Conservation (phyloP, 2,329 filamentous ascomycete genomes). For the Phialophora chinensis region DNA sequence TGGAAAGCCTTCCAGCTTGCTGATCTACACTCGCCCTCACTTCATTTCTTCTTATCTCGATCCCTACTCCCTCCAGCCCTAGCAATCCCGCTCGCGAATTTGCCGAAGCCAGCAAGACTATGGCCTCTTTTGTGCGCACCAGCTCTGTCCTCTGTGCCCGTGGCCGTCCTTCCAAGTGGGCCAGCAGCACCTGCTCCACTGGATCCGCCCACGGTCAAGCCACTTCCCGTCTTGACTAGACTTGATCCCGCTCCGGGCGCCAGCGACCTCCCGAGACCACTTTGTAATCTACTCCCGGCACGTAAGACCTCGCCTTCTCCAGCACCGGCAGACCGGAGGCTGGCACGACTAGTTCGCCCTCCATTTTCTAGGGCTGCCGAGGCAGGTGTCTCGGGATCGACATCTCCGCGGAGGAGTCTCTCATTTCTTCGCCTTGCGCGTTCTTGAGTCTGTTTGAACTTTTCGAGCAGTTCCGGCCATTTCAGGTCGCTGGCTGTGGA, state of each 20-base stretch:
- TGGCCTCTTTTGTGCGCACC: constrained; percentile 36
- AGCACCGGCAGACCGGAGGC: constrained; percentile 21
- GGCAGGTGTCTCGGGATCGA: constrained; percentile 24
- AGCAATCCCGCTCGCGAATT: constrained; percentile 66
- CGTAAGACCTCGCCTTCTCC: constrained; percentile 19
- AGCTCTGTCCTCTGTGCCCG: constrained; percentile 17
- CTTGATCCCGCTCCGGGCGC: constrained; percentile 11
- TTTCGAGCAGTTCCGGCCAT: constrained; percentile 92
- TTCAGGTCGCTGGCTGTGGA: constrained; percentile 64
- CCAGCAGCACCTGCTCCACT: constrained; percentile 16
- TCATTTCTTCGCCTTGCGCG: constrained; percentile 62
- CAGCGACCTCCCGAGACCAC: constrained; percentile 23
- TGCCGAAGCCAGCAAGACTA: constrained; percentile 37
- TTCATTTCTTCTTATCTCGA: constrained; percentile 37
- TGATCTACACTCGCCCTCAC: background rate
- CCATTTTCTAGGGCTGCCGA: constrained; percentile 14
- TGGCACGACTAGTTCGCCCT: constrained; percentile 31
- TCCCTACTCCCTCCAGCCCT: constrained; percentile 56
- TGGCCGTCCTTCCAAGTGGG: constrained; percentile 2
- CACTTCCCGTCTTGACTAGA: constrained; percentile 21
- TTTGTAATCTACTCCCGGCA: background rate
- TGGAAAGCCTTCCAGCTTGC: background rate
- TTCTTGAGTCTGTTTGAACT: constrained; percentile 91
- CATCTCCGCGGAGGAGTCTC: constrained; percentile 33
- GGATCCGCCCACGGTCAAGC: constrained; percentile 16